Conservation (phyloP, 1,284 basidiomycete genomes). For the Ceraceosorus guamensis region DNA sequence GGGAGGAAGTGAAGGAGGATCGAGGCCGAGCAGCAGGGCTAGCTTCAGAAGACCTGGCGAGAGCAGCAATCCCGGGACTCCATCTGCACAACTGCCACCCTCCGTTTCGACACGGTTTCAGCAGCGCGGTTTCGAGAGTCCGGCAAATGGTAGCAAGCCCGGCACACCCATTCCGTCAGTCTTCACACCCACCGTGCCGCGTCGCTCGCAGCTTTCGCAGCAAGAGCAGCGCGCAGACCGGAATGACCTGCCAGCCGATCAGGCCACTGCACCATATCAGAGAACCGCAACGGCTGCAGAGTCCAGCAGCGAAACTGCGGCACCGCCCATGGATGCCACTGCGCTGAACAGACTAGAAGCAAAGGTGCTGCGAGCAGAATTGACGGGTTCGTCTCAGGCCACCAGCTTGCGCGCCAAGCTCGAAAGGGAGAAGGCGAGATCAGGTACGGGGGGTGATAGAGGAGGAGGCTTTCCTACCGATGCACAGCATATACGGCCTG, state of each 20-base stretch:
- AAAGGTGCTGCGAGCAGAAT: slow-evolving; percentile 79
- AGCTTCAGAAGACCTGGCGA: slow-evolving; percentile 34
- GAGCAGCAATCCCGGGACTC: slow-evolving; percentile 16
- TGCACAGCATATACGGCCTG: slow-evolving; percentile 4
- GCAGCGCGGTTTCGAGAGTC: slow-evolving; percentile 20
- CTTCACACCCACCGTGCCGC: slow-evolving; percentile 15
- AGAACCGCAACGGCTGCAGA: neutral
- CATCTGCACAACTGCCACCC: slow-evolving; percentile 5
- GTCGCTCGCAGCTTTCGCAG: neutral
- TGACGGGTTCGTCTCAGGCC: slow-evolving; percentile 65
- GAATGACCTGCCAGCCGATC: neutral
- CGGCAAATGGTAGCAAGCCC: slow-evolving; percentile 8
- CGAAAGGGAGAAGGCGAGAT: slow-evolving; percentile 40
- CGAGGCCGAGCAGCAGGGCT: slow-evolving; percentile 18
- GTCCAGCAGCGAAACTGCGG: neutral
- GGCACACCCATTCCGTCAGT: slow-evolving; percentile 31
- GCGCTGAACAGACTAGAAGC: slow-evolving; percentile 89
- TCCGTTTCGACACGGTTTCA: slow-evolving; percentile 2
- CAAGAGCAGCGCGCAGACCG: neutral
- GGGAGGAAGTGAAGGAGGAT: neutral
- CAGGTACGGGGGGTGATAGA: slow-evolving; percentile 48
- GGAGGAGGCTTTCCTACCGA: slow-evolving; percentile 18
- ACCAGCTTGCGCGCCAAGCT: slow-evolving; percentile 33
- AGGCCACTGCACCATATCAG: too few species aligned
- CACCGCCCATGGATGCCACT: slow-evolving; percentile 48